phyloP scores from a whole-genome alignment of 164 flowering plant species.

The Paratinospora sagittata region DNA sequence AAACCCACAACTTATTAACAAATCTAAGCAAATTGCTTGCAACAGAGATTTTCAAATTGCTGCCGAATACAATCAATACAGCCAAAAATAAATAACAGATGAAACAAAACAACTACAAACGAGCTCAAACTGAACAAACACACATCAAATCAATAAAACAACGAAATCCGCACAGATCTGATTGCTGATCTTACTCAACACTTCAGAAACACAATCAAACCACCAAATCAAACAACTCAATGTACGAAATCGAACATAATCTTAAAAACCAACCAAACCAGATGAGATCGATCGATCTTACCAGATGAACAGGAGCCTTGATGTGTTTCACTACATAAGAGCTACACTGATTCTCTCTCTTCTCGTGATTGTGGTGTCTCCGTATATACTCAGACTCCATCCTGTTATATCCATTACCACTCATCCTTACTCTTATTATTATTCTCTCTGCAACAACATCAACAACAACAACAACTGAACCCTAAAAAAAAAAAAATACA shows the following conservation, averaged over 20 bases:
- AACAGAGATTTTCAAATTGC: background rate
- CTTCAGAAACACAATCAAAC: background rate
- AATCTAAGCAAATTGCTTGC: background rate
- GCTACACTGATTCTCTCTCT: conserved; percentile 52
- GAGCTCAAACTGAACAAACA: background rate
- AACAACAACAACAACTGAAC: conserved; percentile 6
- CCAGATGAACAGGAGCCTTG: conserved; percentile 61
- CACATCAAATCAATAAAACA: background rate
- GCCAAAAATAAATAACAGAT: conserved; percentile 13
- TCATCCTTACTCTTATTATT: conserved; percentile 10
- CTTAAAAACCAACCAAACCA: background rate
- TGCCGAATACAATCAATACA: background rate
- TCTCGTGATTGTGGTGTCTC: conserved; percentile 51
- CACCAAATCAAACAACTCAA: conserved; percentile 3
- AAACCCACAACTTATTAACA: background rate
- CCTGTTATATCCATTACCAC: conserved; percentile 22
- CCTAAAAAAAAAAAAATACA: background rate
- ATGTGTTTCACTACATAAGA: conserved; percentile 50
- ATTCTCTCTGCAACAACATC: background rate
- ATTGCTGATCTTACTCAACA: background rate
- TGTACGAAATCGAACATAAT: background rate
- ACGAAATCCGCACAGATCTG: conserved; percentile 3
- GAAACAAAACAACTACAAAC: conserved; percentile 6
- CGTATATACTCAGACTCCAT: conserved; percentile 45
- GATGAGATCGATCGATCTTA: conserved; percentile 13